Percentiles rank a stretch among this genome's conserved stretches.
These are phyloP conservation scores for Hysterium pulicare DNA, from an alignment of 2,329 filamentous ascomycete genomes.

Conservation along the genomic window DNA sequence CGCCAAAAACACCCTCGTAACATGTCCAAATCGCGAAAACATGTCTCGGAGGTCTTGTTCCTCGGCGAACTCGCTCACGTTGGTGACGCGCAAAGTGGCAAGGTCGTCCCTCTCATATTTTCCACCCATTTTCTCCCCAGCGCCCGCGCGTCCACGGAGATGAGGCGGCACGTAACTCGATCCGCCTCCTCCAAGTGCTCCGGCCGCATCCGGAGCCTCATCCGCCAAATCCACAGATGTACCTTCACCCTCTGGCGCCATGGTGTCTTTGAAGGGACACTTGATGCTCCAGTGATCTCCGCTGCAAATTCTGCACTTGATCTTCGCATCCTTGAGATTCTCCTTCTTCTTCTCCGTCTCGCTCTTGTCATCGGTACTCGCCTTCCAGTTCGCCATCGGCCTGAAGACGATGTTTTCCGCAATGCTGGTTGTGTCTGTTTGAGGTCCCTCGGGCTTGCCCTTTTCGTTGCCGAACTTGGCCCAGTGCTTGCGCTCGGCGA, in stretches of 20 bases:
- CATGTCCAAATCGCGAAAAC: constrained; percentile 95
- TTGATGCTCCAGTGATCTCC: constrained; percentile 99
- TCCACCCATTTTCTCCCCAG: constrained; percentile 81
- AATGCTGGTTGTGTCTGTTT: constrained; percentile 84
- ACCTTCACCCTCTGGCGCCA: constrained; percentile 70
- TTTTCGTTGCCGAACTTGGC: constrained; percentile 87
- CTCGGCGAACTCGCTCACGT: constrained; percentile 97
- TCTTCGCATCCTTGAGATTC: constrained; percentile 93
- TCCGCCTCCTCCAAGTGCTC: constrained; percentile 62
- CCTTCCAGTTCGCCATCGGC: constrained; percentile 90
- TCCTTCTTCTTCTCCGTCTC: constrained; percentile 69
- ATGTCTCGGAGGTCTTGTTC: constrained; percentile 93
- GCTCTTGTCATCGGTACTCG: constrained; percentile 72
- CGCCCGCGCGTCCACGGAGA: constrained; percentile 70
- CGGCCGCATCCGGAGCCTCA: constrained; percentile 47
- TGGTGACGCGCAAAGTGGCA: constrained; percentile 94
- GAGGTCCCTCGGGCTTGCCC: constrained; percentile 78
- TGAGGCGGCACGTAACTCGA: constrained; percentile 94
- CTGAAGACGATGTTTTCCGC: constrained; percentile 99
- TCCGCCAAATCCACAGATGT: constrained; percentile 47
- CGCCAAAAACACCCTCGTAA: constrained; percentile 94
- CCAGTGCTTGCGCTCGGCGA: constrained; percentile 92
- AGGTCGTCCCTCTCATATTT: constrained; percentile 97
- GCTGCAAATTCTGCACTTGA: constrained; percentile 98
- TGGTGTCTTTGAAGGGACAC: constrained; percentile 99